phyloP scores from a whole-genome alignment of 1,284 basidiomycete species.

The Ustilago esculenta region DNA sequence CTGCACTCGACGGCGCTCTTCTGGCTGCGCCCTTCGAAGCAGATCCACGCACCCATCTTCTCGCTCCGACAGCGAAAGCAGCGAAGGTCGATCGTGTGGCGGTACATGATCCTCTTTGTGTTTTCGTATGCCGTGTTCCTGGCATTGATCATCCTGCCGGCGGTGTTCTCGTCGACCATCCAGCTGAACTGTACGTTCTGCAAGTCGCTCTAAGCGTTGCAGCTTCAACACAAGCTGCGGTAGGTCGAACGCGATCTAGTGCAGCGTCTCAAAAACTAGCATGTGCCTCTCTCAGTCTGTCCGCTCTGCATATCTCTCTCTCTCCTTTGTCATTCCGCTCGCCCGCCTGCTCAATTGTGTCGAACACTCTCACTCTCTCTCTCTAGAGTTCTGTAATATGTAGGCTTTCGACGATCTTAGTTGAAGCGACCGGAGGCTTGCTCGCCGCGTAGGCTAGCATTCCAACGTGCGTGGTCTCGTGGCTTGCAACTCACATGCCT shows the following conservation, averaged over 20 bases:
- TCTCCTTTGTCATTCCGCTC: slow-evolving; percentile 1
- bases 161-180: slow-evolving; percentile 51
- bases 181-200: slow-evolving; percentile 52
- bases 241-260: neutral
- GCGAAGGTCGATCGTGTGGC: slow-evolving; percentile 68
- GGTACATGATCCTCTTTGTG: slow-evolving; percentile 84
- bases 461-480: neutral
- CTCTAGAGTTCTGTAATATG: slow-evolving; percentile 38
- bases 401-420: slow-evolving; percentile 15
- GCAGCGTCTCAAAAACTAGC: slow-evolving; percentile 14
- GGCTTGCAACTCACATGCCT: slow-evolving; percentile 6
- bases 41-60: slow-evolving; percentile 81
- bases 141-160: slow-evolving; percentile 71
- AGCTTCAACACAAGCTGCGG: slow-evolving; percentile 7
- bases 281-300: slow-evolving; percentile 6
- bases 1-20: slow-evolving; percentile 65
- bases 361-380: slow-evolving; percentile 15
- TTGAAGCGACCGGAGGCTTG: slow-evolving; percentile 9
- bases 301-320: slow-evolving; percentile 14
- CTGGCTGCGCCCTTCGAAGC: slow-evolving; percentile 72
- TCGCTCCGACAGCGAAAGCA: slow-evolving; percentile 65
- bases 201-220: slow-evolving; percentile 43
- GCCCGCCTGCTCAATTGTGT: slow-evolving; percentile 14
- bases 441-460: neutral
- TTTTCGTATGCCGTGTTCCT: slow-evolving; percentile 79